Percentiles rank a stretch among this genome's conserved stretches.
phyloP scores from a whole-genome alignment of 345 rosid species.

The Mallotus nudiflorus region DNA sequence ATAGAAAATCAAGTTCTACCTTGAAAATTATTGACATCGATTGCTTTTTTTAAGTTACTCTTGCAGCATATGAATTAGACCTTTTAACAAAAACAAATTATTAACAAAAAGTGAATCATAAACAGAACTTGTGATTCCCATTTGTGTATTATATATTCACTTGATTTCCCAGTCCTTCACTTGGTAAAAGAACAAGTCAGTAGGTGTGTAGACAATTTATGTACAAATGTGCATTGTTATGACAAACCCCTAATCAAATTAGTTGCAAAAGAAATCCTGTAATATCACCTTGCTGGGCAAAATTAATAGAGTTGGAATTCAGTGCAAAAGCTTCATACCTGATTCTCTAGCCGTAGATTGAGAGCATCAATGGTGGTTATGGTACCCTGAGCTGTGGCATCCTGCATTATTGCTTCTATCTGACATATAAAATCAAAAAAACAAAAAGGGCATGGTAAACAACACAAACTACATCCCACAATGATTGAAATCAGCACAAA shows the following conservation, averaged over 20 bases:
- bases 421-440: conserved; percentile 25
- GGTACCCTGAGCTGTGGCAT: conserved; percentile 63
- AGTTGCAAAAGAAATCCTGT: background rate
- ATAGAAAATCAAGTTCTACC: background rate
- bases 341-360: conserved; percentile 67
- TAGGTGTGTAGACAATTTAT: background rate
- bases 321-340: conserved; percentile 45
- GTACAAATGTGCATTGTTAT: background rate
- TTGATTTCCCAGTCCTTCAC: background rate
- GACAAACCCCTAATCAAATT: background rate
- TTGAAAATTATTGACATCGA: background rate
- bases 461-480: background rate
- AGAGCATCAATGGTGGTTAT: conserved; percentile 69
- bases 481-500: background rate
- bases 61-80: background rate
- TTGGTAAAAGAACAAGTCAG: background rate
- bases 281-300: background rate
- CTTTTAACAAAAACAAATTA: background rate
- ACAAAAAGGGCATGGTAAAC: background rate
- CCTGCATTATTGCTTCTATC: conserved; percentile 86
- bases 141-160: background rate
- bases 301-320: background rate
- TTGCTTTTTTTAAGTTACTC: background rate
- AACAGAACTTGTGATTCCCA: background rate
- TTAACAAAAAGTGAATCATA: background rate